Evolutionary conservation across 352 stramenopile genomes (phyloP).

Genomic region (Pythium volutum): DNA sequence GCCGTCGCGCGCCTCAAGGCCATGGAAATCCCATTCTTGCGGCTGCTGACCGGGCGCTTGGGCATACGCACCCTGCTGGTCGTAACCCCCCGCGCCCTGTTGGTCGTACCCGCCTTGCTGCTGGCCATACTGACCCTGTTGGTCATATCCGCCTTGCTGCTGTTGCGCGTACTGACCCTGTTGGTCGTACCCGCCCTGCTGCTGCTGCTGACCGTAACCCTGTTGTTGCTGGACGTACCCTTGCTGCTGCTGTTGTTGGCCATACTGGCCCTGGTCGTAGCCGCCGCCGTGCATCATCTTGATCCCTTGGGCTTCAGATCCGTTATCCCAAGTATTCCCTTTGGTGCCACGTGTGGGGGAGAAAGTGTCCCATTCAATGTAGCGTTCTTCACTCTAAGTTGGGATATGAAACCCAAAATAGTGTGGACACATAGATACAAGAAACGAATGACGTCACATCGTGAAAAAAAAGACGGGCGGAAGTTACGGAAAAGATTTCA

Average conservation of each 20-base stretch:
- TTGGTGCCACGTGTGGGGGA: not conserved
- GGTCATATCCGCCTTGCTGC: constrained; percentile 33
- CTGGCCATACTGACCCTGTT: constrained; percentile 43
- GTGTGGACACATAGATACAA: constrained; percentile 1
- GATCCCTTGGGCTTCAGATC: not conserved
- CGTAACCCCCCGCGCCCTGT: constrained; percentile 29
- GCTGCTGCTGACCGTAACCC: constrained; percentile 40
- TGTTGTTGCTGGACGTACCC: constrained; percentile 38
- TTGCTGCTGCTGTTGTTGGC: constrained; percentile 44
- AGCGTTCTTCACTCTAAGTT: not conserved
- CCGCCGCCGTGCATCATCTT: constrained; percentile 53
- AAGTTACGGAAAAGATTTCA: not conserved
- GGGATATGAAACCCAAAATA: not conserved
- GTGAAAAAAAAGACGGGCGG: not conserved
- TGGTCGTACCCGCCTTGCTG: constrained; percentile 35
- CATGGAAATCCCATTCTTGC: constrained; percentile 86
- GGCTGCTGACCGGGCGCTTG: constrained; percentile 62
- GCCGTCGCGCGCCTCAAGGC: constrained; percentile 87
- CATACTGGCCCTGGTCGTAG: constrained; percentile 32
- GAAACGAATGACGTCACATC: not conserved
- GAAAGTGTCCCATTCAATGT: not conserved
- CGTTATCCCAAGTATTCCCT: not conserved
- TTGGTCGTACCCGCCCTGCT: too few relatives aligned
- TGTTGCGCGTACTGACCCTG: constrained; percentile 38
- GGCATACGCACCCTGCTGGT: constrained; percentile 33